Evolutionary conservation across 768 basidiomycete species (phyloP).

Genomic region (Podaxis sp.): DNA sequence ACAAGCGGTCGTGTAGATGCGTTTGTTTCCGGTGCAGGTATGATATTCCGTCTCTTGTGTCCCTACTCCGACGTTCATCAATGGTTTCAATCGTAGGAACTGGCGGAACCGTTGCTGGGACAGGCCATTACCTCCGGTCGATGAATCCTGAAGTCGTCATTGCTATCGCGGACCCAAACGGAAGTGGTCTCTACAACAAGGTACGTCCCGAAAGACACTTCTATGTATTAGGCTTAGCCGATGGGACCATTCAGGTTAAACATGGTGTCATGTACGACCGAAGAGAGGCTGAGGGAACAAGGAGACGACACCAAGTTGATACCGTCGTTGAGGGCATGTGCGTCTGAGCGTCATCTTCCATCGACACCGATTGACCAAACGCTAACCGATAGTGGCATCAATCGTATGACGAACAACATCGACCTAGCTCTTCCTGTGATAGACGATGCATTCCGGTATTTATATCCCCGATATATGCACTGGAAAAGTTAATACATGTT

Average conservation of each 20-base stretch:
- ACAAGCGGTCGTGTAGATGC: constrained; percentile 79
- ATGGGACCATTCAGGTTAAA: constrained; percentile 55
- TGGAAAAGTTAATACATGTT: not conserved
- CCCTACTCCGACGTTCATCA: not conserved
- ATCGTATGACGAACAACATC: constrained; percentile 89
- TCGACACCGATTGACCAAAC: not conserved
- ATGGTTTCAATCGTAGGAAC: constrained; percentile 59
- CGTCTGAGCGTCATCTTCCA: constrained; percentile 14
- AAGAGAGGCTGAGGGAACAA: constrained; percentile 93
- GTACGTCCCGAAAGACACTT: constrained; percentile 30
- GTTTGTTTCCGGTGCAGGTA: constrained; percentile 90
- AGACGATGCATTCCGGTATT: constrained; percentile 85
- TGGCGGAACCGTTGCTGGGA: constrained; percentile 92
- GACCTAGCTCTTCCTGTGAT: constrained; percentile 81
- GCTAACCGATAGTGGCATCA: constrained; percentile 69
- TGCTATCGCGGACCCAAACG: constrained; percentile 87
- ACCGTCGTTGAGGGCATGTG: constrained; percentile 94
- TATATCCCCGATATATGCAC: not conserved
- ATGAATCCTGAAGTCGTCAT: constrained; percentile 66
- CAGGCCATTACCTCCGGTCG: constrained; percentile 76
- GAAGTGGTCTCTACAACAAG: constrained; percentile 95
- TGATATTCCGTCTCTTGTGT: constrained; percentile 12
- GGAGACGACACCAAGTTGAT: constrained; percentile 91
- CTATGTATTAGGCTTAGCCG: not conserved
- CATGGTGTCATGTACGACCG: constrained; percentile 92